Evolutionary conservation across 768 basidiomycete genomes (phyloP), one percentile per base, ranked within the genome.

Genomic region (Russula ochroleuca): DNA sequence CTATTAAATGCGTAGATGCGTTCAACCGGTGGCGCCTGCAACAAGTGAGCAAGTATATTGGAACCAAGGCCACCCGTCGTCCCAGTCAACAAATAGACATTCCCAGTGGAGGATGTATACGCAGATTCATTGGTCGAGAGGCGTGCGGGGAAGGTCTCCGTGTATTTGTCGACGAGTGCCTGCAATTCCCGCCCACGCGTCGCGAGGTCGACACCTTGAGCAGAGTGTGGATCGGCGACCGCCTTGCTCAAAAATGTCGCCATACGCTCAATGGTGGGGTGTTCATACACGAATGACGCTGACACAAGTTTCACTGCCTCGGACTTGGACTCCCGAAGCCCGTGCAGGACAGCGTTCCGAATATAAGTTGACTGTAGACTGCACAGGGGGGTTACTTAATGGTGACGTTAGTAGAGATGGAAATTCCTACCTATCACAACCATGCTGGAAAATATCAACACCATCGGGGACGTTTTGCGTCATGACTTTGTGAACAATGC

Each of bases 371-470:
- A 59, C 57, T 73, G 70, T 9, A 73, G 57, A 50, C 72, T 73
- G 7, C 15, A 41, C 17, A 8, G 14, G 10, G 9, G 17, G 11
- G 9, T 56, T 57, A 54, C 2, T 53, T 21, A 13, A 55, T 7
- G 9, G 10, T 1, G 25, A 55, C 1, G 35, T 13, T 19, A 37
- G 21, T 14, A 25, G 37, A 38, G 21, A 21, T 8, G 11, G 25
- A 61, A 7, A n/a, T 33, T 13, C 47, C 19, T 50, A 77, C 77
- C 77, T 78, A 61, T 79, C 77, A 54, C 78, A 77, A 5, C 79
- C 78, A 41, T 73, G 59, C 52, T 75, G 72, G 64, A 80, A 78
- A 31, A 80, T 58, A 58, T 79, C 77, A 21, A 74, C 76, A 1
- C 67, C 62, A 61, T 79, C 78, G 5, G 57, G 53, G 14, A 76